Evolutionary conservation across 2,329 filamentous ascomycete species (phyloP).

Genomic region (Aureobasidium sp.): DNA sequence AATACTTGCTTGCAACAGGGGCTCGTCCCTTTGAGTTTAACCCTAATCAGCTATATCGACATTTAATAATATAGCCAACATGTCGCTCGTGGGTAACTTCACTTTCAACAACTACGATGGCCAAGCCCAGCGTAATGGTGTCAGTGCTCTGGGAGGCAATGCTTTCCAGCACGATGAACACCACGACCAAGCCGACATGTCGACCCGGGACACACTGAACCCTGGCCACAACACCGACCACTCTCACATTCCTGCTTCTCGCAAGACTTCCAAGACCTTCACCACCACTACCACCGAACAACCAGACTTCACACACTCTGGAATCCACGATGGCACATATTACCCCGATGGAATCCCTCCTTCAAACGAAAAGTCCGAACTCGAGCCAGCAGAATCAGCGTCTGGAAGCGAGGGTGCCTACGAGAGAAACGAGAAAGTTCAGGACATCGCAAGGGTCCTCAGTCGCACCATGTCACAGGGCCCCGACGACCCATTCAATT

Average conservation of each 20-base stretch:
- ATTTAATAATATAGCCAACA: slow-evolving; percentile 15
- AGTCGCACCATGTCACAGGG: slow-evolving; percentile 11
- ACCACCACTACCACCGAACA: not conserved
- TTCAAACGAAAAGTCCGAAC: slow-evolving; percentile 7
- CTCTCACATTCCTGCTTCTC: not conserved
- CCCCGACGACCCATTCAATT: slow-evolving; percentile 29
- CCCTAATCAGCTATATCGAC: not conserved
- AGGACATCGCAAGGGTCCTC: not conserved
- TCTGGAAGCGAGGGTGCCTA: slow-evolving; percentile 4
- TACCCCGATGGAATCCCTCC: slow-evolving; percentile 14
- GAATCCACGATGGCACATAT: slow-evolving; percentile 16
- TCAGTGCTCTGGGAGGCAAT: slow-evolving; percentile 24
- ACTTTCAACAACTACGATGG: slow-evolving; percentile 33
- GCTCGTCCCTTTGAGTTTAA: not conserved
- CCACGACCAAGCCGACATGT: not conserved
- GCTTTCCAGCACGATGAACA: slow-evolving; percentile 17
- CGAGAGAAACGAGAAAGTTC: slow-evolving; percentile 6
- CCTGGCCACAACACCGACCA: not conserved
- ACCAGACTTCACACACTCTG: not conserved
- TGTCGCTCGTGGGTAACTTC: slow-evolving; percentile 37
- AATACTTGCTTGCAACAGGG: not conserved
- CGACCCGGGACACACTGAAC: not conserved
- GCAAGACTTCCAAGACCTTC: not conserved
- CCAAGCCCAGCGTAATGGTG: slow-evolving; percentile 28
- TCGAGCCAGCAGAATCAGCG: slow-evolving; percentile 5